Evolutionary conservation across 1,139 yeast species (phyloP).

Genomic region (Sugiyamaella castrensis): DNA sequence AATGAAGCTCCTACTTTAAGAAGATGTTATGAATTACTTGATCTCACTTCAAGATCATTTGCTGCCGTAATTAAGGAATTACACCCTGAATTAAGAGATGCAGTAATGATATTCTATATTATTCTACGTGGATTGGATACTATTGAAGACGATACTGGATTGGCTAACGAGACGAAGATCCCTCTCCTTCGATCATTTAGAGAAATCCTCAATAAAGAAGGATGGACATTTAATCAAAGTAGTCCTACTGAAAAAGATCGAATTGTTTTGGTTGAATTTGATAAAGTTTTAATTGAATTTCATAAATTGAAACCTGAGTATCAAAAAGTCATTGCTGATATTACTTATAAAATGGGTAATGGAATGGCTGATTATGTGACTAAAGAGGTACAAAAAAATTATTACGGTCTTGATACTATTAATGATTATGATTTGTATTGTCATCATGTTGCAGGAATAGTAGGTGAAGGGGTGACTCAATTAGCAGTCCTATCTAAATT

Average conservation of each 20-base stretch:
- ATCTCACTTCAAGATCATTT: conserved; percentile 80
- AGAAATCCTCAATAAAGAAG: conserved; percentile 52
- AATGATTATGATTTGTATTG: conserved; percentile 88
- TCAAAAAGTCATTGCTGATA: conserved; percentile 73
- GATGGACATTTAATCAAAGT: conserved; percentile 76
- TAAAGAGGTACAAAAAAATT: conserved; percentile 68
- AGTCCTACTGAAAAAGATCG: conserved; percentile 77
- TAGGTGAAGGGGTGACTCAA: conserved; percentile 91
- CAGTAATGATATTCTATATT: conserved; percentile 75
- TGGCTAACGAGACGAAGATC: conserved; percentile 66
- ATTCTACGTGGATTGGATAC: conserved; percentile 91
- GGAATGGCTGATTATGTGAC: conserved; percentile 96
- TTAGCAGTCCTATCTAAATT: conserved; percentile 48
- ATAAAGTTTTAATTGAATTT: conserved; percentile 63
- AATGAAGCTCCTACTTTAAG: conserved; percentile 48
- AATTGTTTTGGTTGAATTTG: conserved; percentile 72
- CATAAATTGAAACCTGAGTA: conserved; percentile 71
- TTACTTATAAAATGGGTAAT: conserved; percentile 83
- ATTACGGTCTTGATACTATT: conserved; percentile 72
- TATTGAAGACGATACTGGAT: conserved; percentile 92
- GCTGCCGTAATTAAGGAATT: conserved; percentile 89
- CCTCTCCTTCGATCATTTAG: conserved; percentile 70
- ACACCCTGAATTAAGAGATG: conserved; percentile 83
- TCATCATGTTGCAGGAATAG: conserved; percentile 96
- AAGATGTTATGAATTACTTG: conserved; percentile 68